Evolutionary conservation across 2,329 filamentous ascomycete species (phyloP).

Genomic region (Daldinia sp.): DNA sequence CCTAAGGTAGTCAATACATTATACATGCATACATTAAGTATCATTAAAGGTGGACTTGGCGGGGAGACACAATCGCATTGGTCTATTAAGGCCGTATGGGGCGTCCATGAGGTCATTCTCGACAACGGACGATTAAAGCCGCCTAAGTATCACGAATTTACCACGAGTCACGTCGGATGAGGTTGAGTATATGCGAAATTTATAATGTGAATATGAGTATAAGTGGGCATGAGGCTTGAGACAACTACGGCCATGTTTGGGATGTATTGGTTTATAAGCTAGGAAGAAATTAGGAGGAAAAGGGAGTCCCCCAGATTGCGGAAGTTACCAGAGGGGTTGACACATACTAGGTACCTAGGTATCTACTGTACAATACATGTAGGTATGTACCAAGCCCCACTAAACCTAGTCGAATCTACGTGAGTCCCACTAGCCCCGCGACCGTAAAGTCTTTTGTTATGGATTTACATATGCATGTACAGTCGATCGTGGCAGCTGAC

Average conservation of each 20-base stretch:
- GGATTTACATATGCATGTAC: constrained; percentile 9
- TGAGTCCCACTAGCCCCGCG: constrained; percentile 33
- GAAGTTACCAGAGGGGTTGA: not conserved
- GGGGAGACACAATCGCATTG: constrained; percentile 15
- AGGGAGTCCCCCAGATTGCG: not conserved
- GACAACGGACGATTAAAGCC: constrained; percentile 6
- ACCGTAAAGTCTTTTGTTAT: constrained; percentile 7
- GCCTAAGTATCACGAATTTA: not conserved
- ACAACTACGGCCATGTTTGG: not conserved
- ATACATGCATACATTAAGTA: constrained; percentile 8
- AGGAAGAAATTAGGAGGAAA: not conserved
- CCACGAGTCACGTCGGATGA: not conserved
- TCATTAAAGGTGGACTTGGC: constrained; percentile 28
- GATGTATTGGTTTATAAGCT: constrained; percentile 2
- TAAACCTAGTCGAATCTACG: not conserved
- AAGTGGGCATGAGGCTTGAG: not conserved
- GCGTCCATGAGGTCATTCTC: constrained; percentile 32
- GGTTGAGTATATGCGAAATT: not conserved
- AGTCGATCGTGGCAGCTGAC: constrained; percentile 23
- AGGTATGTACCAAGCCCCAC: constrained; percentile 5
- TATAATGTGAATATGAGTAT: not conserved
- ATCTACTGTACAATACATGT: no score
- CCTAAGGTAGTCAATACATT: no score
- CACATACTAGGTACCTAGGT: no score
- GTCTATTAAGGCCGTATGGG: constrained; percentile 12